phyloP scores from a whole-genome alignment of 805 yeast genomes.

The Saturnispora kantuleensis region DNA sequence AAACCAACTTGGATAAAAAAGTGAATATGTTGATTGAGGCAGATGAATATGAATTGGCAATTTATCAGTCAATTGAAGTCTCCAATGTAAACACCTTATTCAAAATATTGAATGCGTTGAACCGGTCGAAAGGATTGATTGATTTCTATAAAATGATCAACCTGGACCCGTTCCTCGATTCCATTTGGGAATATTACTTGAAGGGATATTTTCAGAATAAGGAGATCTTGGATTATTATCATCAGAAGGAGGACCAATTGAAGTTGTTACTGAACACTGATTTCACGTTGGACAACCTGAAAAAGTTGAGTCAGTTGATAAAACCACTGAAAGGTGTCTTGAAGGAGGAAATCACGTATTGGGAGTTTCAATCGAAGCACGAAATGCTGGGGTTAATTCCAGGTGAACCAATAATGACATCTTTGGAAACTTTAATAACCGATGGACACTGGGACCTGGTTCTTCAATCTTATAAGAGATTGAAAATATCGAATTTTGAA shows the following conservation, averaged over 20 bases:
- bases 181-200: not conserved
- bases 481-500: conserved; percentile 48
- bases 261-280: conserved; percentile 25
- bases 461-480: conserved; percentile 37
- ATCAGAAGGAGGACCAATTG: conserved; percentile 51
- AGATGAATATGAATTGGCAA: conserved; percentile 53
- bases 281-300: too few relatives aligned
- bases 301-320: conserved; percentile 17
- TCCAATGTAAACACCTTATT: conserved; percentile 51
- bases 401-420: conserved; percentile 33
- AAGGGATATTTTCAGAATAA: conserved; percentile 13
- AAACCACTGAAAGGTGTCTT: conserved; percentile 22
- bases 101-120: conserved; percentile 46
- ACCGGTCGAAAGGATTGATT: conserved; percentile 46
- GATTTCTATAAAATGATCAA: conserved; percentile 62
- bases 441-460: conserved; percentile 40
- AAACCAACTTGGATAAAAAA: conserved; percentile 52
- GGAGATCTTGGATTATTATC: conserved; percentile 43
- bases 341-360: conserved; percentile 23
- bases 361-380: conserved; percentile 19
- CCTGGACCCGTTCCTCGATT: conserved; percentile 13
- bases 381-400: not conserved
- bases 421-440: conserved; percentile 36
- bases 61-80: conserved; percentile 54
- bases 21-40: conserved; percentile 56